These are phyloP conservation scores for Coemansia sp. DNA, from an alignment of 192 early-diverging fungal genomes.

Conservation along the genomic window DNA sequence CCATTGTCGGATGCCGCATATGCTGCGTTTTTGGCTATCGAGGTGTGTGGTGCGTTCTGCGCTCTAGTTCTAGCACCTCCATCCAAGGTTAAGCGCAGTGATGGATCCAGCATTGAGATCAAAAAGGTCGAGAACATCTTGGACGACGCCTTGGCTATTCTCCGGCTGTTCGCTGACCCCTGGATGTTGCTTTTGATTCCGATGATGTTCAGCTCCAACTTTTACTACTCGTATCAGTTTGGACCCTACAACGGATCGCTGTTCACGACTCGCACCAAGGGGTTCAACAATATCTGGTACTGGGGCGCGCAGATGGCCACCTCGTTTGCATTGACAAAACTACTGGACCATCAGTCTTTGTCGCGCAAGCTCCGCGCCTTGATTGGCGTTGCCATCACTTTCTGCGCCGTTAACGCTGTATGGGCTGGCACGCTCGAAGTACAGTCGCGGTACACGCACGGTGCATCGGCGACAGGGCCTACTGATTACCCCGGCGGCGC, in stretches of 20 bases:
- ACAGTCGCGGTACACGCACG: constrained; percentile 60
- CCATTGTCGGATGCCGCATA: constrained; percentile 68
- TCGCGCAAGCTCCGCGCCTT: constrained; percentile 63
- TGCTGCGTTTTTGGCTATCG: constrained; percentile 74
- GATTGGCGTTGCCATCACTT: constrained; percentile 52
- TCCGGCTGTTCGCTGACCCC: constrained; percentile 65
- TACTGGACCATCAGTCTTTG: constrained; percentile 62
- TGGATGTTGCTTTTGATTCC: constrained; percentile 69
- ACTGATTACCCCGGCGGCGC: constrained; percentile 37
- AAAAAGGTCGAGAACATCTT: constrained; percentile 66
- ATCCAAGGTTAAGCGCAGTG: constrained; percentile 60
- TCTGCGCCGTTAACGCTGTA: constrained; percentile 46
- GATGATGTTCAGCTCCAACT: constrained; percentile 72
- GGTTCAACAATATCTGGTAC: constrained; percentile 72
- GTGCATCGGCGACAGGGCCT: neutral
- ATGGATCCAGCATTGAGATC: constrained; percentile 65
- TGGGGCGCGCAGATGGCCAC: constrained; percentile 74
- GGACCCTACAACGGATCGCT: constrained; percentile 63
- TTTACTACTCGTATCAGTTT: constrained; percentile 81
- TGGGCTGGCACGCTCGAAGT: constrained; percentile 64
- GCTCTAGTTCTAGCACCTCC: constrained; percentile 65
- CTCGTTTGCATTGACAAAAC: constrained; percentile 61
- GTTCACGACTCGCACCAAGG: constrained; percentile 68
- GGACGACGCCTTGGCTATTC: constrained; percentile 59
- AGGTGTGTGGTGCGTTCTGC: constrained; percentile 63